Percentiles rank a stretch among this genome's conserved stretches.
phyloP scores from a whole-genome alignment of 768 basidiomycete genomes.

The Gautieria morchelliformis region DNA sequence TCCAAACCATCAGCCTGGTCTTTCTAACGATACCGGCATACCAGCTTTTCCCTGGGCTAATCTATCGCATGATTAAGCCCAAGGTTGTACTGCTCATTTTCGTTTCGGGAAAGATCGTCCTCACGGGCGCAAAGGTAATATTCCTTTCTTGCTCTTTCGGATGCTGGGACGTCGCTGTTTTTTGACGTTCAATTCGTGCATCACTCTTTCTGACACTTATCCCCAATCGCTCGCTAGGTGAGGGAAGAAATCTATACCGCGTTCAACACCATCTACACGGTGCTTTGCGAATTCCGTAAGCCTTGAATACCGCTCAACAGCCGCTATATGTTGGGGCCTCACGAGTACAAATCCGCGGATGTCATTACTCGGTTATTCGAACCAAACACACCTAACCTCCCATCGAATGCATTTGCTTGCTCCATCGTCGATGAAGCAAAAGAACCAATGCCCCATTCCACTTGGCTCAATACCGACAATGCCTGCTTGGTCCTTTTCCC shows the following conservation, averaged over 20 bases:
- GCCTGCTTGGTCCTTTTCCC: no score
- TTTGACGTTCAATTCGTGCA: constrained; percentile 34
- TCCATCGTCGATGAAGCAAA: no score
- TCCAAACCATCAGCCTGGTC: not conserved
- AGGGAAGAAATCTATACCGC: constrained; percentile 99
- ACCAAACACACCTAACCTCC: no score
- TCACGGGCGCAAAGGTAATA: constrained; percentile 96
- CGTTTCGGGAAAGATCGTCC: constrained; percentile 97
- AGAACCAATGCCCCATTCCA: no score
- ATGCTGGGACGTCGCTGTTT: constrained; percentile 15
- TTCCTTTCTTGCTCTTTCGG: constrained; percentile 16
- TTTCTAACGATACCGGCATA: constrained; percentile 7
- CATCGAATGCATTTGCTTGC: no score
- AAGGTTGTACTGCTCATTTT: constrained; percentile 98
- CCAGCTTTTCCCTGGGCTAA: constrained; percentile 95
- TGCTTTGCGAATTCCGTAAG: constrained; percentile 91
- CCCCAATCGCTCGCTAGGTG: constrained; percentile 49
- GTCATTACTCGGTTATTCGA: no score
- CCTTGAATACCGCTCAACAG: constrained; percentile 26
- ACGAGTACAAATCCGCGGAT: no score
- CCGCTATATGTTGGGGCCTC: no score
- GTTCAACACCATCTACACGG: constrained; percentile 99
- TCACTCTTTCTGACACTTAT: constrained; percentile 37
- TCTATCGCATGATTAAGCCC: constrained; percentile 99
- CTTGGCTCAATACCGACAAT: no score